phyloP scores from a whole-genome alignment of 306 rosid genomes.

The Calophaca sinica region DNA sequence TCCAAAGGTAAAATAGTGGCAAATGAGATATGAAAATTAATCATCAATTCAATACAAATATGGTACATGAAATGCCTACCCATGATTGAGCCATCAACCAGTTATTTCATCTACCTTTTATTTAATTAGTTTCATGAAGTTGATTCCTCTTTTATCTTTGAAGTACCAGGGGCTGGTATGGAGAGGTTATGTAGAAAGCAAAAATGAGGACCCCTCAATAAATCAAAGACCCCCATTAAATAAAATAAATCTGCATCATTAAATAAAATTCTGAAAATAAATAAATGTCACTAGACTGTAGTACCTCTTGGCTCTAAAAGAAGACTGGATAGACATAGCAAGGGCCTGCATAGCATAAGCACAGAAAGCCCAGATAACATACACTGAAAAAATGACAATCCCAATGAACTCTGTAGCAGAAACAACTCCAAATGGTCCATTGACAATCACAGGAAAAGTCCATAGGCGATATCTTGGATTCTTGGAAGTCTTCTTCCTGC shows the following conservation, averaged over 20 bases:
- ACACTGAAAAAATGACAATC: constrained; percentile 64
- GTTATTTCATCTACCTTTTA: not conserved
- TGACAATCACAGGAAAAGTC: constrained; percentile 86
- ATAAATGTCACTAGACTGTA: constrained; percentile 1
- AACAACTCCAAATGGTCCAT: constrained; percentile 91
- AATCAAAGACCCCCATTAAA: constrained; percentile 1
- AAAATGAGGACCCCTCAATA: not conserved
- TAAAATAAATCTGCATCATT: constrained; percentile 20
- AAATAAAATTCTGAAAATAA: constrained; percentile 32
- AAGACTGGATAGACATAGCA: constrained; percentile 24
- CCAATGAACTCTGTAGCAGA: constrained; percentile 85
- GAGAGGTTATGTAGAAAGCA: not conserved
- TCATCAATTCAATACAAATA: constrained; percentile 3
- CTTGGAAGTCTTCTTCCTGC: constrained; percentile 63
- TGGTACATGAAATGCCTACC: not conserved
- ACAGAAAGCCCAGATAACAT: constrained; percentile 74
- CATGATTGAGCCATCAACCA: constrained; percentile 18
- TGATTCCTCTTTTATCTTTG: no score
- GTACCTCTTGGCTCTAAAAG: constrained; percentile 60
- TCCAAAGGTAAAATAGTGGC: constrained; percentile 11
- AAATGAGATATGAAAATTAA: not conserved
- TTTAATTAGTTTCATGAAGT: no score
- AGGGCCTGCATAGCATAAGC: constrained; percentile 56
- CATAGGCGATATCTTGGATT: constrained; percentile 72
- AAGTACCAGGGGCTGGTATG: no score